Evolutionary conservation across 768 basidiomycete genomes (phyloP).

Genomic region (Chalciporus pseudorubinellus): DNA sequence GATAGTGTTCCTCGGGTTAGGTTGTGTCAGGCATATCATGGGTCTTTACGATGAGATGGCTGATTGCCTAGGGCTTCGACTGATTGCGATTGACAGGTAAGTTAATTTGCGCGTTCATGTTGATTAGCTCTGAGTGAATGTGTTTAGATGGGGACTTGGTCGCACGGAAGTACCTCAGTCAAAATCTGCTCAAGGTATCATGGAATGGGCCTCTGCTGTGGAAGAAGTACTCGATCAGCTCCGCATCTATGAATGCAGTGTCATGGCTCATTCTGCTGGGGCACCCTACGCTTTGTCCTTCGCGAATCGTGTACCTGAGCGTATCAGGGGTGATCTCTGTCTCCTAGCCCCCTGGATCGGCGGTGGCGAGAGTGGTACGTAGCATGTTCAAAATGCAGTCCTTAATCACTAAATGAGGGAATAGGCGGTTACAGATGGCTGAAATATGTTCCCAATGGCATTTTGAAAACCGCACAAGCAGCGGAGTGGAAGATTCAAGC

Average conservation of each 20-base stretch:
- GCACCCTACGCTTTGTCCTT: conserved; percentile 92
- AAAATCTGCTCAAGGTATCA: conserved; percentile 72
- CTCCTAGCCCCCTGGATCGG: conserved; percentile 96
- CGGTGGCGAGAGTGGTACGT: conserved; percentile 82
- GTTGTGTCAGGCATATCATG: conserved; percentile 92
- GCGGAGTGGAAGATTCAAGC: conserved; percentile 97
- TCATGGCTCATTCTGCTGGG: conserved; percentile 96
- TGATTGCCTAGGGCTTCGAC: conserved; percentile 73
- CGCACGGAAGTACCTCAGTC: conserved; percentile 69
- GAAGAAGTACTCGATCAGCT: conserved; percentile 86
- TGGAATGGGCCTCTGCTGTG: conserved; percentile 88
- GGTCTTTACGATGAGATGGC: conserved; percentile 97
- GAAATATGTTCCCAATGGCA: conserved; percentile 90
- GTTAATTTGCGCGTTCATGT: conserved; percentile 15
- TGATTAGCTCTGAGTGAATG: conserved; percentile 9
- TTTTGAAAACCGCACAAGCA: conserved; percentile 92
- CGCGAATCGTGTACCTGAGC: conserved; percentile 68
- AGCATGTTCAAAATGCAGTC: not conserved
- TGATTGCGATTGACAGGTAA: conserved; percentile 93
- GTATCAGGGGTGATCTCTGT: conserved; percentile 81
- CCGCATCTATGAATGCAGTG: conserved; percentile 72
- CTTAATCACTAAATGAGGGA: conserved; percentile 12
- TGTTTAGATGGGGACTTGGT: conserved; percentile 84
- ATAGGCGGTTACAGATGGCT: conserved; percentile 91
- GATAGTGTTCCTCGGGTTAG: conserved; percentile 88